These are phyloP conservation scores for Eucalyptus cloeziana DNA, from an alignment of 345 rosid genomes.

Conservation along the genomic window DNA sequence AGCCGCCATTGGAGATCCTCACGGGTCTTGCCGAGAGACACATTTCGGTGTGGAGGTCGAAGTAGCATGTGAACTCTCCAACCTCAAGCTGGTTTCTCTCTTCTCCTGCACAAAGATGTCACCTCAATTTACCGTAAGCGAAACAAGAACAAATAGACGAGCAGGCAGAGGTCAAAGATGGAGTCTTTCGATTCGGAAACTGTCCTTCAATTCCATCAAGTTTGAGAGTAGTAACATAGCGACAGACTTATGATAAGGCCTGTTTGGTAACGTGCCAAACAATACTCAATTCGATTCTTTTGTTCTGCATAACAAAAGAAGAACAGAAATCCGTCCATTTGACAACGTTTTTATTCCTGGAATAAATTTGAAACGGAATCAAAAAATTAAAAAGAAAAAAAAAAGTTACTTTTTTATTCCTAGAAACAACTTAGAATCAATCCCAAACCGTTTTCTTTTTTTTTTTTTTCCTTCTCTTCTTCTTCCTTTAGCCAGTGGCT, in stretches of 20 bases:
- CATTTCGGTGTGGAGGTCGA: conserved; percentile 3
- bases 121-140: background rate
- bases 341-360: rapidly evolving
- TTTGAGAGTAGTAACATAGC: background rate
- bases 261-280: rapidly evolving
- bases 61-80: conserved; percentile 12
- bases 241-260: rapidly evolving
- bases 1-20: conserved; percentile 1
- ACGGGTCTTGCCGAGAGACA: conserved; percentile 13
- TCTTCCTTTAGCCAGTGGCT: no score
- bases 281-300: no score
- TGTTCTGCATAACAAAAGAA: rapidly evolving
- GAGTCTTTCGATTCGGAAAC: background rate
- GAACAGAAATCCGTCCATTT: rapidly evolving
- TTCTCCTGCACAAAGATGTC: conserved; percentile 2
- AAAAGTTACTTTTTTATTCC: rapidly evolving
- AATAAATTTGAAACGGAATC: no score
- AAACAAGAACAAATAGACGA: background rate
- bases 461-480: no score
- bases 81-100: conserved; percentile 3
- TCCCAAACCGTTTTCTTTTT: rapidly evolving
- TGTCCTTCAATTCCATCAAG: background rate
- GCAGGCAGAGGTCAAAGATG: background rate
- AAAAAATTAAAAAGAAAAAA: no score
- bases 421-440: no score